Percentiles rank a stretch among this genome's conserved stretches.
phyloP scores from a whole-genome alignment of 176 grass and related monocot species.

The Oropetium thomaeum region DNA sequence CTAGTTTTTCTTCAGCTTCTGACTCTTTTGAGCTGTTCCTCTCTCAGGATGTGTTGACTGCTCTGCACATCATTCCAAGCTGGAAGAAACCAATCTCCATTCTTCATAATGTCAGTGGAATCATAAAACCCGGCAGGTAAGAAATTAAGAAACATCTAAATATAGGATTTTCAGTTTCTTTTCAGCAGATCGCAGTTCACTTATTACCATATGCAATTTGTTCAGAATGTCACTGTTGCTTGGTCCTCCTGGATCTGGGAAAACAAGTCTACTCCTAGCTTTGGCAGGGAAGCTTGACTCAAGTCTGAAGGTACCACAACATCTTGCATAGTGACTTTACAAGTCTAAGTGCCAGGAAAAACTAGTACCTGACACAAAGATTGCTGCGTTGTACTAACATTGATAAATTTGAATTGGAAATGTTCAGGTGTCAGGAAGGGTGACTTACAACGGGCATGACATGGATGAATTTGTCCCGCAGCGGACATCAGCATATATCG shows the following conservation, averaged over 20 bases:
- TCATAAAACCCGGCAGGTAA: slow-evolving; percentile 79
- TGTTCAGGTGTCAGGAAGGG: slow-evolving; percentile 61
- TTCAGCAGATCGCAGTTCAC: neutral
- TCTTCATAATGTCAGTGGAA: slow-evolving; percentile 77
- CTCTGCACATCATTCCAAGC: slow-evolving; percentile 56
- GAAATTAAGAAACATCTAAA: neutral
- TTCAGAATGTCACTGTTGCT: slow-evolving; percentile 89
- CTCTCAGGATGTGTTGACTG: slow-evolving; percentile 63
- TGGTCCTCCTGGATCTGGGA: slow-evolving; percentile 89
- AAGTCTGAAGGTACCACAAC: slow-evolving; percentile 50
- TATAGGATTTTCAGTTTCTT: neutral
- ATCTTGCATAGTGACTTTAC: slow-evolving; percentile 10
- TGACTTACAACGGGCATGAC: slow-evolving; percentile 84
- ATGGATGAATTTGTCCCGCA: slow-evolving; percentile 96
- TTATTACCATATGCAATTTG: neutral
- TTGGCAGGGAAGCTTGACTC: slow-evolving; percentile 86
- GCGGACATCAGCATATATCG: slow-evolving; percentile 82
- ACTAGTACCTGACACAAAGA: neutral
- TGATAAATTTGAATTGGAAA: slow-evolving; percentile 15
- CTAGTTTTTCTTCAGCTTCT: slow-evolving; percentile 17
- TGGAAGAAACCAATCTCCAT: slow-evolving; percentile 72
- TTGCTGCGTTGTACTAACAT: neutral
- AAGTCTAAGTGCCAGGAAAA: neutral
- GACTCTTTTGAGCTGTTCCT: neutral
- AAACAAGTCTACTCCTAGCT: slow-evolving; percentile 83